Evolutionary conservation across 352 stramenopile genomes (phyloP).

Genomic region (Phytophthora capsici): DNA sequence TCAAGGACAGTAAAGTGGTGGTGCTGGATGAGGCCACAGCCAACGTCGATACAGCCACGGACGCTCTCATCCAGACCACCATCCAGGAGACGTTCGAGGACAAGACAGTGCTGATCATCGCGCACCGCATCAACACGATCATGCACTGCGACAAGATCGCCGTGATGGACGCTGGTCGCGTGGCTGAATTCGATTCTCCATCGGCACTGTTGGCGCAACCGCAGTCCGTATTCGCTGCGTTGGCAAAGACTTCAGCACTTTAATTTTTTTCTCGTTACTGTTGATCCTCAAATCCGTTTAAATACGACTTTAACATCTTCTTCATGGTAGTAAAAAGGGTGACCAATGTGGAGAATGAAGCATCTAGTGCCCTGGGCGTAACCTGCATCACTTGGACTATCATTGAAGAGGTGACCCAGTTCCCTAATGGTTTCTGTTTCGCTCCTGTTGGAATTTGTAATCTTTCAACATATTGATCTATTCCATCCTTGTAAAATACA

Average conservation of each 20-base stretch:
- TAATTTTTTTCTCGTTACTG: too few relatives aligned
- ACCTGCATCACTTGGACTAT: too few relatives aligned
- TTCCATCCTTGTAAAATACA: too few relatives aligned
- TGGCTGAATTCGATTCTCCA: conserved; percentile 91
- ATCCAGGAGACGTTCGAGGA: conserved; percentile 91
- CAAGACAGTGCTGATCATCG: conserved; percentile 94
- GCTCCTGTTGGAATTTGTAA: too few relatives aligned
- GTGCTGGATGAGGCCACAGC: conserved; percentile 59
- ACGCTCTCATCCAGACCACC: conserved; percentile 55
- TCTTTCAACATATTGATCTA: too few relatives aligned
- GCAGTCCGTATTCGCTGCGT: conserved; percentile 79
- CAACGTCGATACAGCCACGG: conserved; percentile 54
- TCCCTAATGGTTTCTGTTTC: too few relatives aligned
- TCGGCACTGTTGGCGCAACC: conserved; percentile 69
- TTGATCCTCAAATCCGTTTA: too few relatives aligned
- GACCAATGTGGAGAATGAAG: too few relatives aligned
- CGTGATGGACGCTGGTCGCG: conserved; percentile 47
- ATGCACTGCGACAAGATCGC: conserved; percentile 73
- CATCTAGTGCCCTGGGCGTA: too few relatives aligned
- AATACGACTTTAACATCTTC: too few relatives aligned
- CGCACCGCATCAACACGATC: conserved; percentile 95
- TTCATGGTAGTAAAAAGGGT: too few relatives aligned
- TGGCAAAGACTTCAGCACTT: not conserved
- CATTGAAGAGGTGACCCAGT: too few relatives aligned
- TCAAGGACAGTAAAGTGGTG: conserved; percentile 91